phyloP scores from a whole-genome alignment of 2,329 filamentous ascomycete genomes.

The Arthrobotrys musiformis region DNA sequence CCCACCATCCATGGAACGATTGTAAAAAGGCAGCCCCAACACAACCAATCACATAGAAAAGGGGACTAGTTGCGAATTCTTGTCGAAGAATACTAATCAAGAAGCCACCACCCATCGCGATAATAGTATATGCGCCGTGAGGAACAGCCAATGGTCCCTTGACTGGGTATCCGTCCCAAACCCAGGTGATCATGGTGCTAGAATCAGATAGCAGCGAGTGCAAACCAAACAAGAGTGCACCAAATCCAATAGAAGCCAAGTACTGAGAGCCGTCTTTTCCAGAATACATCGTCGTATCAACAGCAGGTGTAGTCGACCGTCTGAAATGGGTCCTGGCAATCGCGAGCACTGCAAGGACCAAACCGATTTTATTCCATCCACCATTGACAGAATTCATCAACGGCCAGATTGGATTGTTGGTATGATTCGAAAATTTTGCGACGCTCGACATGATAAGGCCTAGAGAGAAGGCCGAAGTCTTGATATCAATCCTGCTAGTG shows the following conservation, averaged over 20 bases:
- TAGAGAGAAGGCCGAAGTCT: constrained; percentile 80
- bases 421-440: constrained; percentile 90
- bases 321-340: constrained; percentile 79
- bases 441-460: constrained; percentile 87
- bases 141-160: constrained; percentile 86
- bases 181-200: constrained; percentile 98
- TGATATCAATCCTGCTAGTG: constrained; percentile 79
- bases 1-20: constrained; percentile 75
- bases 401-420: constrained; percentile 97
- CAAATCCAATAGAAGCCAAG: constrained; percentile 80
- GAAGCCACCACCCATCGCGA: constrained; percentile 85
- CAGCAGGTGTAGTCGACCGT: constrained; percentile 67
- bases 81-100: constrained; percentile 79
- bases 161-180: constrained; percentile 95
- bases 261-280: constrained; percentile 74
- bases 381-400: constrained; percentile 90
- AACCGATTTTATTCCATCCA: constrained; percentile 87
- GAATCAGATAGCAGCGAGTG: constrained; percentile 95
- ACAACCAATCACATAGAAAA: constrained; percentile 79
- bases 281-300: constrained; percentile 66
- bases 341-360: constrained; percentile 79
- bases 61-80: constrained; percentile 78
- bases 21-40: constrained; percentile 75
- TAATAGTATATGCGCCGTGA: constrained; percentile 87
- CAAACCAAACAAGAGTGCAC: constrained; percentile 84